Percentiles rank a stretch among this genome's conserved stretches.
These are phyloP conservation scores for Candida andamanensis DNA, from an alignment of 805 yeast species.

Conservation along the genomic window DNA sequence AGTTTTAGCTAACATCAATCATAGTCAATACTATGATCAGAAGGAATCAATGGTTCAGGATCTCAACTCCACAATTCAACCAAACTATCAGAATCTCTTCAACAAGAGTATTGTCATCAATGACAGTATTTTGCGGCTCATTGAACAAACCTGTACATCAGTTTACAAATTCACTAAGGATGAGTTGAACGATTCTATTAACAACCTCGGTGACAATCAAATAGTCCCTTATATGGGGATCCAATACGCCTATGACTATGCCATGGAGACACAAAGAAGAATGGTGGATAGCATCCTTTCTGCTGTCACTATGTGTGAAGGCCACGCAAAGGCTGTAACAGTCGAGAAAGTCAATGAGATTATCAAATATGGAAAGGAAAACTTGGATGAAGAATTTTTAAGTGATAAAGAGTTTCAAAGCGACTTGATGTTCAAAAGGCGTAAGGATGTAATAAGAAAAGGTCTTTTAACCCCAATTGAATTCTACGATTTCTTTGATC, in stretches of 20 bases:
- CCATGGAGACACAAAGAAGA: slow-evolving; percentile 59
- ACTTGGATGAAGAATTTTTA: slow-evolving; percentile 59
- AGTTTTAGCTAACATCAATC: slow-evolving; percentile 58
- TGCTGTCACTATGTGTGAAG: slow-evolving; percentile 62
- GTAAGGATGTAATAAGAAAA: slow-evolving; percentile 56
- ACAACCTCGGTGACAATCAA: slow-evolving; percentile 46
- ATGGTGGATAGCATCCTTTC: slow-evolving; percentile 63
- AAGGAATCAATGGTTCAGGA: slow-evolving; percentile 31
- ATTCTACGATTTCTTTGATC: slow-evolving; percentile 73
- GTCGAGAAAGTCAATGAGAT: slow-evolving; percentile 56
- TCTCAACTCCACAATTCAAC: slow-evolving; percentile 49
- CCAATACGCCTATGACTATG: slow-evolving; percentile 62
- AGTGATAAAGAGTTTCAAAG: slow-evolving; percentile 61
- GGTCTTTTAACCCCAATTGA: slow-evolving; percentile 57
- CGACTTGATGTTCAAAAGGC: slow-evolving; percentile 78
- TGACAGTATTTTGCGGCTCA: slow-evolving; percentile 54
- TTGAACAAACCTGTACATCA: slow-evolving; percentile 55
- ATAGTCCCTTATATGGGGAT: slow-evolving; percentile 58
- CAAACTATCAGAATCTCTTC: slow-evolving; percentile 54
- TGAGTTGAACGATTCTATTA: slow-evolving; percentile 48
- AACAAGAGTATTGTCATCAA: slow-evolving; percentile 48
- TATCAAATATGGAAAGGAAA: slow-evolving; percentile 53
- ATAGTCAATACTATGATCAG: slow-evolving; percentile 47
- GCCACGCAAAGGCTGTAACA: slow-evolving; percentile 60
- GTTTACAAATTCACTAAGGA: slow-evolving; percentile 59